These are phyloP conservation scores for Clitocybe nebularis DNA, from an alignment of 1,284 basidiomycete genomes.

Conservation along the genomic window DNA sequence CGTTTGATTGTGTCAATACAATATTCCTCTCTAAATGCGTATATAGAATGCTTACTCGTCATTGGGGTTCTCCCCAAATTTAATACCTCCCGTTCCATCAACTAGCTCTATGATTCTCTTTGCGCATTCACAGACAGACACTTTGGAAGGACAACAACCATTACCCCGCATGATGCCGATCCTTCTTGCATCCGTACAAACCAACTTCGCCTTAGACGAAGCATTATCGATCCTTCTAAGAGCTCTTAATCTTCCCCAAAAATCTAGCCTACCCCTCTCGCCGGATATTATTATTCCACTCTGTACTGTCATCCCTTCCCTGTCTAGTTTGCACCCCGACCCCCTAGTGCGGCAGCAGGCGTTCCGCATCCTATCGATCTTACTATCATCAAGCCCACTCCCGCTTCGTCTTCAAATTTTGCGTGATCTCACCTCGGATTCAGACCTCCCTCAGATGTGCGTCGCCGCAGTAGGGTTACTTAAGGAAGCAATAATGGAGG, in stretches of 20 bases:
- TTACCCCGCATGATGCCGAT: constrained; percentile 39
- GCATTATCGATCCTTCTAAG: constrained; percentile 50
- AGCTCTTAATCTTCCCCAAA: constrained; percentile 29
- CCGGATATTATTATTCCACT: constrained; percentile 46
- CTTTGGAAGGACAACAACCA: constrained; percentile 19
- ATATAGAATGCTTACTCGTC: constrained; percentile 22
- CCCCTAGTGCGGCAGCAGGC: constrained; percentile 51
- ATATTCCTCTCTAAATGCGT: not conserved
- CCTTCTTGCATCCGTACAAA: constrained; percentile 47
- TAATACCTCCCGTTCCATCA: constrained; percentile 22
- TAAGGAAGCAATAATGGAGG: constrained; percentile 60
- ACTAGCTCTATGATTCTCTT: constrained; percentile 41
- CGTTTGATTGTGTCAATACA: constrained; percentile 14
- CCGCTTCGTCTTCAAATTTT: constrained; percentile 50
- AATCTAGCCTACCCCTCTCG: constrained; percentile 27
- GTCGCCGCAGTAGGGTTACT: constrained; percentile 63
- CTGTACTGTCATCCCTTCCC: constrained; percentile 42
- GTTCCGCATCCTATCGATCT: constrained; percentile 53
- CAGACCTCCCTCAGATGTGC: constrained; percentile 57
- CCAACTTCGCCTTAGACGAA: constrained; percentile 52
- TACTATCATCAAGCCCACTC: constrained; percentile 45
- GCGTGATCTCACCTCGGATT: constrained; percentile 43
- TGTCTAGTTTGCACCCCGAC: constrained; percentile 61
- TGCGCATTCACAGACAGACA: constrained; percentile 34
- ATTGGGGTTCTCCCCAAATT: constrained; percentile 17